phyloP scores from a whole-genome alignment of 805 yeast species.

The Wickerhamiella siamensis region DNA sequence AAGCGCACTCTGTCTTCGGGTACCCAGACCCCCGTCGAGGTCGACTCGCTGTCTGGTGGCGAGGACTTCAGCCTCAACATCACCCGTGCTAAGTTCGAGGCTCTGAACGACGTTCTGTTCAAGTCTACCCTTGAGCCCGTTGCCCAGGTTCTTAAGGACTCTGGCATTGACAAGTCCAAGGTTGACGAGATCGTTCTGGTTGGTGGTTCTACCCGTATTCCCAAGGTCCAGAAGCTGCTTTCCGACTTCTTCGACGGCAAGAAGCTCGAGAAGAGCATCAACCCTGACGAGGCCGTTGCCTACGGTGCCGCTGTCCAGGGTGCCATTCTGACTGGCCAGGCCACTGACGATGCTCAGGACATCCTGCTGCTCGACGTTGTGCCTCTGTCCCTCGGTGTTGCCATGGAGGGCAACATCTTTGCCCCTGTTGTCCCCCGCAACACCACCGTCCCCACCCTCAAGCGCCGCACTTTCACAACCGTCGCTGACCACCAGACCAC shows the following conservation, averaged over 20 bases:
- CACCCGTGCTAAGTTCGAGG: slow-evolving; percentile 98
- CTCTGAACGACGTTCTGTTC: slow-evolving; percentile 82
- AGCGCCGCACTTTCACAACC: slow-evolving; percentile 97
- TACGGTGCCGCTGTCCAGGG: slow-evolving; percentile 99
- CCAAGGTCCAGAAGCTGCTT: slow-evolving; percentile 89
- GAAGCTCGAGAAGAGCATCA: slow-evolving; percentile 89
- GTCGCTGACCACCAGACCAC: slow-evolving; percentile 98
- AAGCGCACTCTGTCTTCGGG: slow-evolving; percentile 96
- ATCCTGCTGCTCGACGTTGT: slow-evolving; percentile 91
- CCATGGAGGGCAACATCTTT: slow-evolving; percentile 98
- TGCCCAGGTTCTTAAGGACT: slow-evolving; percentile 86
- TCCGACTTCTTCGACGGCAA: slow-evolving; percentile 94
- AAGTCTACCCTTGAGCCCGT: slow-evolving; percentile 90
- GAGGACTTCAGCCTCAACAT: slow-evolving; percentile 86
- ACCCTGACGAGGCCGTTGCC: slow-evolving; percentile 99
- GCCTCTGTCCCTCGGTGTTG: slow-evolving; percentile 98
- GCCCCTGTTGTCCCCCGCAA: slow-evolving; percentile 99
- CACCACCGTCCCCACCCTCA: slow-evolving; percentile 98
- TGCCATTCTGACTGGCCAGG: slow-evolving; percentile 91
- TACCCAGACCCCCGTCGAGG: slow-evolving; percentile 91
- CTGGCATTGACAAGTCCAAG: slow-evolving; percentile 68
- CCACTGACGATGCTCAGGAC: slow-evolving; percentile 86
- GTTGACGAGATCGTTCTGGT: slow-evolving; percentile 92
- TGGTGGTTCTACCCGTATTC: slow-evolving; percentile 99
- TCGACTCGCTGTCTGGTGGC: slow-evolving; percentile 90